These are phyloP conservation scores for Magnaporthiopsis incrustans DNA, from an alignment of 2,329 filamentous ascomycete genomes.

Conservation along the genomic window DNA sequence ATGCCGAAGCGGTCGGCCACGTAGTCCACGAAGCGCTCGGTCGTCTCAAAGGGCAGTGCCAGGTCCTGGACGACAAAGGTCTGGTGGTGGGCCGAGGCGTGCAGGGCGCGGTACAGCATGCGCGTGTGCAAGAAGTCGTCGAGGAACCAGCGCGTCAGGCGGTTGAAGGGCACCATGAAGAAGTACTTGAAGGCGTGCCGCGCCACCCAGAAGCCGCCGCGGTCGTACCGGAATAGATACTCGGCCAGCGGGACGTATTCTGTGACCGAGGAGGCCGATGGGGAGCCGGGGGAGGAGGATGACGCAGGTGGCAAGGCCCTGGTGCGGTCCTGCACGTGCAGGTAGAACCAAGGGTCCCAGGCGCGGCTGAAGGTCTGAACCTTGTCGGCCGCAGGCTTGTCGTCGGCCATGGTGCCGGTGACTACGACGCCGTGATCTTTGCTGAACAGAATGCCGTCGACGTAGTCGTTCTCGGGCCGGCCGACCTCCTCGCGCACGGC, in stretches of 20 bases:
- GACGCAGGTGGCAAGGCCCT: slow-evolving; percentile 19
- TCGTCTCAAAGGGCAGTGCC: slow-evolving; percentile 44
- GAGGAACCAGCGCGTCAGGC: slow-evolving; percentile 57
- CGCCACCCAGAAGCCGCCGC: slow-evolving; percentile 69
- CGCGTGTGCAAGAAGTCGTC: slow-evolving; percentile 68
- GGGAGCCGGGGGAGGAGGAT: slow-evolving; percentile 10
- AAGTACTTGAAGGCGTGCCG: slow-evolving; percentile 60
- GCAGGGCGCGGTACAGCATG: slow-evolving; percentile 65
- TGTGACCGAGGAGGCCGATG: slow-evolving; percentile 18
- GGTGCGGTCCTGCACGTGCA: slow-evolving; percentile 52
- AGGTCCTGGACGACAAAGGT: slow-evolving; percentile 65
- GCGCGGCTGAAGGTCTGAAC: slow-evolving; percentile 49
- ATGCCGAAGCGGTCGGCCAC: slow-evolving; percentile 41
- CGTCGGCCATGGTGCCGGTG: slow-evolving; percentile 53
- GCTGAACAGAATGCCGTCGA: slow-evolving; percentile 64
- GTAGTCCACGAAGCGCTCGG: slow-evolving; percentile 48
- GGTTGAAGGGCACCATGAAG: slow-evolving; percentile 54
- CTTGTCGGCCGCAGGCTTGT: slow-evolving; percentile 27
- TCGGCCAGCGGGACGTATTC: slow-evolving; percentile 62
- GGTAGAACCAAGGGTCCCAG: slow-evolving; percentile 68
- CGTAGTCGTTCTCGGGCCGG: slow-evolving; percentile 51
- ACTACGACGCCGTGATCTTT: slow-evolving; percentile 57
- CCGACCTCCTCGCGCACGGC: slow-evolving; percentile 40
- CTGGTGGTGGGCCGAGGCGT: slow-evolving; percentile 56
- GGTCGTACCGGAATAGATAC: slow-evolving; percentile 71